These are phyloP conservation scores for Chaetothyriales sp. DNA, from an alignment of 2,329 filamentous ascomycete genomes.

Conservation along the genomic window DNA sequence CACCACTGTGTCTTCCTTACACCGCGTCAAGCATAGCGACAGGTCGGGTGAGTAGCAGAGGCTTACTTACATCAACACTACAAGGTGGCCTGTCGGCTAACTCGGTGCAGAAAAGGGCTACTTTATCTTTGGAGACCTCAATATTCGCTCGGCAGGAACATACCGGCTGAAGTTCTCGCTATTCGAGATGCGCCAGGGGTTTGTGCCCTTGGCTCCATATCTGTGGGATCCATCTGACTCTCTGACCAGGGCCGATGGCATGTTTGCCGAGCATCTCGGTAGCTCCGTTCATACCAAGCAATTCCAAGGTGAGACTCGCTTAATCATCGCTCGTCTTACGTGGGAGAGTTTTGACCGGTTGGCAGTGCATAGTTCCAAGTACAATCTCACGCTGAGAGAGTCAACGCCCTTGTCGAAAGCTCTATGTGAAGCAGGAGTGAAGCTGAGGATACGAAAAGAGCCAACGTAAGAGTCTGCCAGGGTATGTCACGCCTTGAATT, in stretches of 20 bases:
- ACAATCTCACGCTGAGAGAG: conserved; percentile 31
- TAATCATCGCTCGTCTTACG: background rate
- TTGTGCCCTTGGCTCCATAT: background rate
- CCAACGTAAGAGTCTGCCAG: conserved; percentile 1
- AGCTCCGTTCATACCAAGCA: conserved; percentile 25
- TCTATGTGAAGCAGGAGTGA: conserved; percentile 76
- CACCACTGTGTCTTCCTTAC: conserved; percentile 4
- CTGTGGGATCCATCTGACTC: conserved; percentile 1
- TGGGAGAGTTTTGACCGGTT: conserved; percentile 8
- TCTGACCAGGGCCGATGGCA: conserved; percentile 17
- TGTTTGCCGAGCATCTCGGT: conserved; percentile 21
- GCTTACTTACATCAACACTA: background rate
- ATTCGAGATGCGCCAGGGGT: conserved; percentile 45
- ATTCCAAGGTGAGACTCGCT: conserved; percentile 46
- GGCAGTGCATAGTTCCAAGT: conserved; percentile 25
- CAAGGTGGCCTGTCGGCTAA: background rate
- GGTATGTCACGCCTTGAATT: background rate
- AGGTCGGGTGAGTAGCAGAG: background rate
- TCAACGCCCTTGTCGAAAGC: conserved; percentile 61
- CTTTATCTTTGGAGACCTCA: conserved; percentile 83
- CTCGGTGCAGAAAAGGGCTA: conserved; percentile 53
- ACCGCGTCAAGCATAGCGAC: conserved; percentile 3
- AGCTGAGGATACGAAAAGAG: conserved; percentile 68
- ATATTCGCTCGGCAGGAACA: conserved; percentile 56
- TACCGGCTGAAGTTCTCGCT: conserved; percentile 64